phyloP scores from a whole-genome alignment of 2,329 filamentous ascomycete species.

The Fusarium humuli region DNA sequence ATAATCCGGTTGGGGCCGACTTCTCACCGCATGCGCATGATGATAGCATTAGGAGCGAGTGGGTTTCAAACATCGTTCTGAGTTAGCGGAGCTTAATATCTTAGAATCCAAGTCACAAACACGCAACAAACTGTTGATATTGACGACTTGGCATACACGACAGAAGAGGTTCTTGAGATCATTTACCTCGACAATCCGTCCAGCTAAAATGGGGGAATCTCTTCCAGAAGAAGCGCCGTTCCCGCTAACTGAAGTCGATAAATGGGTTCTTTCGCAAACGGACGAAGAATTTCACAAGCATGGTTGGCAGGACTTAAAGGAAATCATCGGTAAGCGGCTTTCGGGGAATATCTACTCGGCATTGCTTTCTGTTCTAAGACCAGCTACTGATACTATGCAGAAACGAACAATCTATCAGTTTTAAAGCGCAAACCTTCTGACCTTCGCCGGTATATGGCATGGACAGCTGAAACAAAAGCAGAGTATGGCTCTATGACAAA shows the following conservation, averaged over 20 bases:
- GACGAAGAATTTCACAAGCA: conserved; percentile 79
- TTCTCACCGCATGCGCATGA: conserved; percentile 33
- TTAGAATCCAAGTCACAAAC: neutral
- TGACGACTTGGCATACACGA: neutral
- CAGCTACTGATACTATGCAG: conserved; percentile 48
- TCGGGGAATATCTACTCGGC: conserved; percentile 2
- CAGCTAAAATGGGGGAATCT: conserved; percentile 56
- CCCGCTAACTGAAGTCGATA: conserved; percentile 69
- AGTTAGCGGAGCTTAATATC: neutral
- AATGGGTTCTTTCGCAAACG: conserved; percentile 68
- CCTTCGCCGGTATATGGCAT: conserved; percentile 81
- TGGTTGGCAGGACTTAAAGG: conserved; percentile 78
- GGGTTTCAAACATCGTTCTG: conserved; percentile 3
- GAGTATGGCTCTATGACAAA: conserved; percentile 83
- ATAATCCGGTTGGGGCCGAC: conserved; percentile 33
- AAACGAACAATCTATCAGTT: conserved; percentile 72
- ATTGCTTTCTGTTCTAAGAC: neutral
- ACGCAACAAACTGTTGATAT: neutral
- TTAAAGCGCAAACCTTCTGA: conserved; percentile 87
- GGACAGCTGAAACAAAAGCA: conserved; percentile 75
- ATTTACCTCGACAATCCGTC: conserved; percentile 1
- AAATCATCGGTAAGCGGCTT: conserved; percentile 68
- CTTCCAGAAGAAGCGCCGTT: conserved; percentile 62
- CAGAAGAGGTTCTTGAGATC: neutral
- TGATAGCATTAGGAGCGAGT: conserved; percentile 7